Conservation (phyloP, 805 yeast species). For the Priceomyces medius region DNA sequence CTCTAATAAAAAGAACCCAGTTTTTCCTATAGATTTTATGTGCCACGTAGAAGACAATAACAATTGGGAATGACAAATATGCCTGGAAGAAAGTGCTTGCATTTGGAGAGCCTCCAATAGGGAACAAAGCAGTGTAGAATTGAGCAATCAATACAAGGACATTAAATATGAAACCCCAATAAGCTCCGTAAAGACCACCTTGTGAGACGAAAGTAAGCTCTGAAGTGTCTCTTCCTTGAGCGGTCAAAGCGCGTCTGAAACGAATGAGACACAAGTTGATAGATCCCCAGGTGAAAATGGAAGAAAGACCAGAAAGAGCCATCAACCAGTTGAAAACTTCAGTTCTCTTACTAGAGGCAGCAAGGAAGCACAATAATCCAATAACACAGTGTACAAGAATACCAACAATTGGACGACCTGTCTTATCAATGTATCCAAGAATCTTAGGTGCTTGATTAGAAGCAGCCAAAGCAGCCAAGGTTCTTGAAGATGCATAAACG, state of each 20-base stretch:
- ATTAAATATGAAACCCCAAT: constrained; percentile 58
- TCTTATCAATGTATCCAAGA: constrained; percentile 46
- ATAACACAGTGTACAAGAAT: constrained; percentile 36
- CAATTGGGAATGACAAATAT: constrained; percentile 64
- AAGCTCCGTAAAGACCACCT: constrained; percentile 67
- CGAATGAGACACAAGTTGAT: constrained; percentile 44
- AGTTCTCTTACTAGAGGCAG: constrained; percentile 41
- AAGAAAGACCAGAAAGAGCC: constrained; percentile 49
- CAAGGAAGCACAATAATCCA: constrained; percentile 46
- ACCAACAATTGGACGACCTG: constrained; percentile 51
- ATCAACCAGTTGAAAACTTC: constrained; percentile 48
- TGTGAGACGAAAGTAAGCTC: constrained; percentile 69
- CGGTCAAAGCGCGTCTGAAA: constrained; percentile 58
- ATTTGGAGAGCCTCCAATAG: constrained; percentile 51
- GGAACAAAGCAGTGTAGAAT: constrained; percentile 81
- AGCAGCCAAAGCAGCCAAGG: constrained; percentile 46
- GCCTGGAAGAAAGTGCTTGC: constrained; percentile 63
- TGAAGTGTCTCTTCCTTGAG: constrained; percentile 65
- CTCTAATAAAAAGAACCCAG: constrained; percentile 29
- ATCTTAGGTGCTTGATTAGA: constrained; percentile 46
- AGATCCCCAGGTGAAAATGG: constrained; percentile 51
- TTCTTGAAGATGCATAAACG: constrained; percentile 41
- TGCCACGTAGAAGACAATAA: constrained; percentile 53
- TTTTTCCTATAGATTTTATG: constrained; percentile 54
- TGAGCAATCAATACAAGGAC: constrained; percentile 66